Evolutionary conservation across 768 basidiomycete species (phyloP).

Genomic region (Auricularia heimuer): DNA sequence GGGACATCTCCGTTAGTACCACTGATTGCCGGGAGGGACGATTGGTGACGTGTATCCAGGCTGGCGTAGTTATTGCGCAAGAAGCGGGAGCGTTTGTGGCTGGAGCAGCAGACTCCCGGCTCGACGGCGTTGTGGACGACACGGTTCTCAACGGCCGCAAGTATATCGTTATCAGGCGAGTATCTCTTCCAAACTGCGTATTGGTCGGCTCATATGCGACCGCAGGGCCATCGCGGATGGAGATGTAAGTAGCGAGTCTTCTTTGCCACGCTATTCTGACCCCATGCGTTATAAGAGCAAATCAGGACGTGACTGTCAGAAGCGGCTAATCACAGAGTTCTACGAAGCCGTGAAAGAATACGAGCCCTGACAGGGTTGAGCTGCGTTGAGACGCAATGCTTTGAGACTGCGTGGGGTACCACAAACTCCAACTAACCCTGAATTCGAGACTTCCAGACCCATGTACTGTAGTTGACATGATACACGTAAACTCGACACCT

Average conservation of each 20-base stretch:
- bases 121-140: constrained; percentile 46
- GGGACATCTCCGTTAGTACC: constrained; percentile 69
- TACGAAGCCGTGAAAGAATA: constrained; percentile 73
- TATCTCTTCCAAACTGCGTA: not conserved
- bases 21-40: not conserved
- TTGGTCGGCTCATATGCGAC: not conserved
- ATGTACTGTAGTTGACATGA: not conserved
- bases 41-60: constrained; percentile 27
- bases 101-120: constrained; percentile 42
- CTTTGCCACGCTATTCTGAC: not conserved
- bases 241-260: constrained; percentile 25
- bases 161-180: constrained; percentile 51
- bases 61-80: constrained; percentile 82
- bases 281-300: constrained; percentile 36
- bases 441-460: no score
- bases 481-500: not conserved
- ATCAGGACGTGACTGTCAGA: constrained; percentile 59
- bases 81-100: constrained; percentile 80
- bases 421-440: no score
- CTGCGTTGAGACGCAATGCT: no score
- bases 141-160: constrained; percentile 63
- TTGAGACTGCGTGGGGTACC: no score
- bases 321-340: constrained; percentile 74
- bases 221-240: constrained; percentile 52
- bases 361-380: constrained; percentile 28